Evolutionary conservation across 768 basidiomycete genomes (phyloP).

Genomic region (Boletellus emodensis): DNA sequence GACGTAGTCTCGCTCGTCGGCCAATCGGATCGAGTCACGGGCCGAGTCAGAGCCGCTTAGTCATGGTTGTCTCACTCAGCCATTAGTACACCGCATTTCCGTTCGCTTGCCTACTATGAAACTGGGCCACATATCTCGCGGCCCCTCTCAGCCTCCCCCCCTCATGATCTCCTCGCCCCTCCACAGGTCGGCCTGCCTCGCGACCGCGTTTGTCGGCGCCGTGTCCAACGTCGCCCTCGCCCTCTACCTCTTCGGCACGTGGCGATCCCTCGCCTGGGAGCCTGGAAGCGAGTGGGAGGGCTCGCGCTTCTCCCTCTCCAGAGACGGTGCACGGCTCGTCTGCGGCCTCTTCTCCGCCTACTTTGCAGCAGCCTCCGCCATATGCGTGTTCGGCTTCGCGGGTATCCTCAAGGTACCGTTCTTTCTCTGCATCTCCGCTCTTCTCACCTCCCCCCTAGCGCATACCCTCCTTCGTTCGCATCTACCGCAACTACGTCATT

Average conservation of each 20-base stretch:
- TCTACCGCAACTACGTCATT: conserved; percentile 79
- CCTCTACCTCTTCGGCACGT: conserved; percentile 38
- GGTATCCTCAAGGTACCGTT: conserved; percentile 64
- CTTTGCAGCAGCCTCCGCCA: conserved; percentile 59
- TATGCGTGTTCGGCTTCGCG: conserved; percentile 60
- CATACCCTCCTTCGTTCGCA: conserved; percentile 61
- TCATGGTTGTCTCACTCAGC: conserved; percentile 13
- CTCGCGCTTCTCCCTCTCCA: conserved; percentile 37
- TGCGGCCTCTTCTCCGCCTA: conserved; percentile 65
- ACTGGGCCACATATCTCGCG: background rate
- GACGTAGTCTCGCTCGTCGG: conserved; percentile 27
- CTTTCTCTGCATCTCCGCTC: background rate
- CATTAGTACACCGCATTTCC: background rate
- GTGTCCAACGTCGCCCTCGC: conserved; percentile 40
- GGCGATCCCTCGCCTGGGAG: conserved; percentile 45
- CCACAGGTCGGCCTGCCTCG: conserved; percentile 35
- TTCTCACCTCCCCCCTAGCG: conserved; percentile 37
- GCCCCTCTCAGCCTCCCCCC: background rate
- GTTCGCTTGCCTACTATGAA: conserved; percentile 4
- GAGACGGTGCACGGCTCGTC: conserved; percentile 43
- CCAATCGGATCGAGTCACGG: background rate
- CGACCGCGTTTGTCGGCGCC: conserved; percentile 38
- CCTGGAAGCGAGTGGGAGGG: conserved; percentile 48
- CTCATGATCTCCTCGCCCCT: conserved; percentile 6
- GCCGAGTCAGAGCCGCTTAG: conserved; percentile 6